Evolutionary conservation across 2,329 filamentous ascomycete genomes (phyloP), one percentile per base, ranked within the genome.

Genomic region (Blastomyces emzantsi): DNA sequence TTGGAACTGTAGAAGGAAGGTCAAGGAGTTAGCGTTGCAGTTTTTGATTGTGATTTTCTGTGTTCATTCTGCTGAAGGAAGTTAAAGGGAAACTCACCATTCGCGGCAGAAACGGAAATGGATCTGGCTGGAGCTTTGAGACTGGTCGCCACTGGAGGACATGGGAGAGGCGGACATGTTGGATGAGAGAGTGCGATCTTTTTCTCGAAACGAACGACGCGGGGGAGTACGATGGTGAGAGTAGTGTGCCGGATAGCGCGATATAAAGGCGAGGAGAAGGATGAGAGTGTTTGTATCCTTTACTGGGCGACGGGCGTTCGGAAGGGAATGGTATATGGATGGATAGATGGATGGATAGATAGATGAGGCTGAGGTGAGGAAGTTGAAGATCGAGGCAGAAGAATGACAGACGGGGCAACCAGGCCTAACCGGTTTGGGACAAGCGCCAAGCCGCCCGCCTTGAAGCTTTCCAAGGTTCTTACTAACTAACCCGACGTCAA

Each of bases 31-130:
- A 71, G 72, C 68, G 66, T 68, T 25, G 25, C 13, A 19, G 13
- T 45, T 45, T 19, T 17, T 19, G 41, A 19, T 45, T 45, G 17
- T 45, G 41, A 45, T 6, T 45, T 45, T 19, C 5, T 45, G 15
- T 45, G 5, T 17, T 45, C 9, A 39, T 13, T 45, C 41, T 19
- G 15, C 41, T 19, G 17, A 52, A 17, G 28, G 25, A 17, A 17
- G 36, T 8, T 15, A 22, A n/a, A 15, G n/a, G 19, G 30, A n/a
- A 28, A 69, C 79, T 71, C 77, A 88, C 87, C 94, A 99, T 83
- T 99, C 94, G 71, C 91, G 92, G 82, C 94, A 99, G 83, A 99
- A 99, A 73, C 90, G 89, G 79, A 97, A 99, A 58, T 90, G 92
- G 77, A 97, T 92, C 77, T 96, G 91, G 78, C 93, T 87, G 68